Conservation (phyloP, 345 rosid genomes). For the Lepidium africanum region DNA sequence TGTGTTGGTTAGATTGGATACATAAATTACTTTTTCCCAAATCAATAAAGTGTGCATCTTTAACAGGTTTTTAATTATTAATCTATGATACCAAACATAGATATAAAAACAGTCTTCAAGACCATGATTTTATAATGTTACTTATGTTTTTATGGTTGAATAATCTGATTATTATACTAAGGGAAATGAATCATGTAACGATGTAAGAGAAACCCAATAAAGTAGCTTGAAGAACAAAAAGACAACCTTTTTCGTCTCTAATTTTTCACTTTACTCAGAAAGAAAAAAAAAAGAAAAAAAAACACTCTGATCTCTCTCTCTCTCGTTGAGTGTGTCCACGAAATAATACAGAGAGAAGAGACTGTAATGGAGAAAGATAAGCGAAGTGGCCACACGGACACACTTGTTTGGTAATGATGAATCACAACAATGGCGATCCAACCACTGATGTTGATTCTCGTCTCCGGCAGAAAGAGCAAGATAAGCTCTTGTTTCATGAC, state of each 20-base stretch:
- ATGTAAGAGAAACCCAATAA: conserved; percentile 11
- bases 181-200: neutral
- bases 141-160: neutral
- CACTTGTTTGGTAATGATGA: conserved; percentile 34
- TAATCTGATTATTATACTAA: neutral
- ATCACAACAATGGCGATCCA: conserved; percentile 28
- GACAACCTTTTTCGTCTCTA: neutral
- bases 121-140: conserved; percentile 15
- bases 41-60: neutral
- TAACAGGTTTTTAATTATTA: neutral
- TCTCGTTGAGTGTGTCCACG: conserved; percentile 22
- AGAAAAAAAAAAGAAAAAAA: neutral
- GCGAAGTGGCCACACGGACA: conserved; percentile 42
- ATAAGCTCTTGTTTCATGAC: conserved; percentile 73
- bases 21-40: neutral
- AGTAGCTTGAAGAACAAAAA: conserved; percentile 22
- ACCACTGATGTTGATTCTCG: conserved; percentile 11
- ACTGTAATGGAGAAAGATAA: conserved; percentile 28
- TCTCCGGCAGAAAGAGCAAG: conserved; percentile 30
- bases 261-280: conserved; percentile 14
- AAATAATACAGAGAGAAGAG: conserved; percentile 14
- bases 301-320: conserved; percentile 10
- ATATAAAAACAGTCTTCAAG: neutral
- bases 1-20: conserved; percentile 20
- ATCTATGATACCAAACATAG: conserved; percentile 11